A percentile compares a stretch with the other conserved stretches of the same genome.
Evolutionary conservation across 805 yeast species (phyloP).

Genomic region (Tanozyma kutaoensis): DNA sequence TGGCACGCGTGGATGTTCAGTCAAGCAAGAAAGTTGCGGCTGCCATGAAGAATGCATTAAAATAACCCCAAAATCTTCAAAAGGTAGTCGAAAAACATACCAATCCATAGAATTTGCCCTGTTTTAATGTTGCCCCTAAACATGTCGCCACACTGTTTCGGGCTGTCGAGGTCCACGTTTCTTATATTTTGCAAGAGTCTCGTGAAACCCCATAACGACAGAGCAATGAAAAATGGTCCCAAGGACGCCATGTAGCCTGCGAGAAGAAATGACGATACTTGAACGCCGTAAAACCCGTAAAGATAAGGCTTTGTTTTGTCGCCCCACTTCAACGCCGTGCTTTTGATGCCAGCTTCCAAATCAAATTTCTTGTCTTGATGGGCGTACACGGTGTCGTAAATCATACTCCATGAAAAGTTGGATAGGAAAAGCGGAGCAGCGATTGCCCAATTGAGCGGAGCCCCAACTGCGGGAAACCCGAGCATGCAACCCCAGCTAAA

Average conservation of each 20-base stretch:
- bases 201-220: constrained; percentile 54
- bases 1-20: too few relatives aligned
- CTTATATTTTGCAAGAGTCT: constrained; percentile 58
- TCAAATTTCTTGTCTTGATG: constrained; percentile 94
- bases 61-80: constrained; percentile 33
- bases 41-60: too few relatives aligned
- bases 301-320: constrained; percentile 58
- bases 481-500: constrained; percentile 91
- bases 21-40: too few relatives aligned
- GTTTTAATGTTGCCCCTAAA: constrained; percentile 69
- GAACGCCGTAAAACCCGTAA: constrained; percentile 50
- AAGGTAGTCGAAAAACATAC: constrained; percentile 54
- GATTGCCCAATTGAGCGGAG: constrained; percentile 55
- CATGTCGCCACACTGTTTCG: constrained; percentile 70
- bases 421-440: constrained; percentile 70
- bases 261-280: constrained; percentile 44
- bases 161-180: constrained; percentile 67
- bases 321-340: constrained; percentile 95
- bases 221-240: constrained; percentile 76
- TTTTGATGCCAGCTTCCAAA: constrained; percentile 79
- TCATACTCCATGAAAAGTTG: constrained; percentile 86
- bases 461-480: constrained; percentile 94
- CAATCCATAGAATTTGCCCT: constrained; percentile 54
- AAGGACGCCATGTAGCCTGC: constrained; percentile 68
- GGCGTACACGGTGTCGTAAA: constrained; percentile 92